These are phyloP conservation scores for Colletotrichum falcatum DNA, from an alignment of 2,329 filamentous ascomycete species.

Conservation along the genomic window DNA sequence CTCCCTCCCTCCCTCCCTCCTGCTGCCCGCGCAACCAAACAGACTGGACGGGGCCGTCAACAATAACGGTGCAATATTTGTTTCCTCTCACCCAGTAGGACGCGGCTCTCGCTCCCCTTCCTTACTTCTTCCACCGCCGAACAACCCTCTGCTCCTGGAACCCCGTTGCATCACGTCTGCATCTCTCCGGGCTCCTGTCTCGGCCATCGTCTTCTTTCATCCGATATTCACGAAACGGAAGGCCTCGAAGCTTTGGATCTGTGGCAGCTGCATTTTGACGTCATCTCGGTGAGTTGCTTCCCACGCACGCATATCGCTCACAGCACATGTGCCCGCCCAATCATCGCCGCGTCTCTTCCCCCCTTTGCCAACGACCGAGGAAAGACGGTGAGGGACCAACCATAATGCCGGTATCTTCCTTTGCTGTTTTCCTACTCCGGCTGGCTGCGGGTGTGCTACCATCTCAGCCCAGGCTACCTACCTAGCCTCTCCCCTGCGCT, in stretches of 20 bases:
- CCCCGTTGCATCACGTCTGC: constrained; percentile 15
- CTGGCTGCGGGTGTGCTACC: constrained; percentile 17
- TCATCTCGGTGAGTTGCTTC: constrained; percentile 37
- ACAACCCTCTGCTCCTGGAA: constrained; percentile 13
- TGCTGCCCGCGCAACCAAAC: constrained; percentile 40
- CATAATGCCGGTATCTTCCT: constrained; percentile 6
- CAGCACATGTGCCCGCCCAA: constrained; percentile 25
- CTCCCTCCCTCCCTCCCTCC: constrained; percentile 8
- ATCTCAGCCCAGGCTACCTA: constrained; percentile 2
- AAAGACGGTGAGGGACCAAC: constrained; percentile 30
- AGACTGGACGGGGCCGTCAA: constrained; percentile 32
- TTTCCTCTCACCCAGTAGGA: constrained; percentile 16
- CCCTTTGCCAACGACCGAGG: constrained; percentile 9
- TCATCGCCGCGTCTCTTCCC: constrained; percentile 15
- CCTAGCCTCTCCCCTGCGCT: constrained; percentile 14
- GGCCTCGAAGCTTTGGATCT: constrained; percentile 15
- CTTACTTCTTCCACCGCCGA: constrained; percentile 5
- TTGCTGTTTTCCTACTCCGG: constrained; percentile 3
- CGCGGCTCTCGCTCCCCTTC: constrained; percentile 3
- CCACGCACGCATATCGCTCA: constrained; percentile 4
- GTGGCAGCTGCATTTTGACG: constrained; percentile 31
- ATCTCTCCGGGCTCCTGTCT: constrained; percentile 10
- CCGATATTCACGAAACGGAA: constrained; percentile 13
- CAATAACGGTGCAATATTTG: constrained; percentile 30
- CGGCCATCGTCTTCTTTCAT: constrained; percentile 11